Evolutionary conservation across 352 stramenopile genomes (phyloP).

Genomic region (Phytophthora quininea): DNA sequence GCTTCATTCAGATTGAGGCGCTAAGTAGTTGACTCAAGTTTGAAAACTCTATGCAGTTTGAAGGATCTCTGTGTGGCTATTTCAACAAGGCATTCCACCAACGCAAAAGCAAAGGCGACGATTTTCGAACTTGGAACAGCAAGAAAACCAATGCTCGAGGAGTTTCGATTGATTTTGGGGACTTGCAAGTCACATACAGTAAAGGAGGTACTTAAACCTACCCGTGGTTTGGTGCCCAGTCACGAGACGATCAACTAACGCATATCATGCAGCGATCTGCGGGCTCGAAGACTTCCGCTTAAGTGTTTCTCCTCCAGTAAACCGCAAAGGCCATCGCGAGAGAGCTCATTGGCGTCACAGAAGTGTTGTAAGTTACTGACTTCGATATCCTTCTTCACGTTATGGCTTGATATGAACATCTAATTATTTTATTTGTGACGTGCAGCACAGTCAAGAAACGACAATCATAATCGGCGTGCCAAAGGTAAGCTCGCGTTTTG

Average conservation of each 20-base stretch:
- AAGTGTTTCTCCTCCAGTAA: background rate
- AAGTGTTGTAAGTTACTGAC: slow-evolving; percentile 36
- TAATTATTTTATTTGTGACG: background rate
- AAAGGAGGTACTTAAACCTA: slow-evolving; percentile 36
- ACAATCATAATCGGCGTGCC: slow-evolving; percentile 28
- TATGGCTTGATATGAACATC: background rate
- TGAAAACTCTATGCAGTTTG: slow-evolving; percentile 41
- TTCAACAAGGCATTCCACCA: slow-evolving; percentile 68
- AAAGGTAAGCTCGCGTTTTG: slow-evolving; percentile 14
- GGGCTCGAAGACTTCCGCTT: slow-evolving; percentile 58
- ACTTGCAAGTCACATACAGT: slow-evolving; percentile 62
- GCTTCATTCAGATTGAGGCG: background rate
- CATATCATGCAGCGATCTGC: slow-evolving; percentile 44
- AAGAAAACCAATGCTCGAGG: slow-evolving; percentile 42
- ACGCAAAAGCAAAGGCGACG: slow-evolving; percentile 37
- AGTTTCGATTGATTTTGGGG: slow-evolving; percentile 67
- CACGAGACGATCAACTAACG: background rate
- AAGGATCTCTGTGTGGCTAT: slow-evolving; percentile 75
- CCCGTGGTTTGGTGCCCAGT: no score
- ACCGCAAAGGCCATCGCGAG: slow-evolving; percentile 2
- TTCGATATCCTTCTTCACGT: background rate
- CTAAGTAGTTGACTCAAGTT: background rate
- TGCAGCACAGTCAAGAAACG: slow-evolving; percentile 31
- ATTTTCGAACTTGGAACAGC: slow-evolving; percentile 58
- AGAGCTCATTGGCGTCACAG: slow-evolving; percentile 27